Evolutionary conservation across 805 yeast genomes (phyloP).

Genomic region (Saccharomyces jurei): DNA sequence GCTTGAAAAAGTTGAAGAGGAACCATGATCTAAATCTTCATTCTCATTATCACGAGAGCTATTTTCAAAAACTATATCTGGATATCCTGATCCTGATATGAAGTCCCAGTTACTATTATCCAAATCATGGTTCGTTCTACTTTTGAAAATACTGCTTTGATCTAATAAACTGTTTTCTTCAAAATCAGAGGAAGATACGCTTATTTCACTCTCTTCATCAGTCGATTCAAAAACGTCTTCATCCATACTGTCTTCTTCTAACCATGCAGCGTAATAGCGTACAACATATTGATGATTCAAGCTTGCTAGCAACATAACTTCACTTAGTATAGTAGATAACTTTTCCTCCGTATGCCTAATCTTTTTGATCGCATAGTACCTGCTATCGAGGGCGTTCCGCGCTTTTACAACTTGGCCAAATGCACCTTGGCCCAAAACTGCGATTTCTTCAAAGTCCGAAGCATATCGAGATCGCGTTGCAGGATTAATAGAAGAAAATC

Average conservation of each 20-base stretch:
- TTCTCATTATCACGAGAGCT: constrained; percentile 20
- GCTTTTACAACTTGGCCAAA: constrained; percentile 99
- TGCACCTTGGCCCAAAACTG: constrained; percentile 86
- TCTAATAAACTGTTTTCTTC: constrained; percentile 13
- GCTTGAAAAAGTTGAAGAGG: constrained; percentile 5
- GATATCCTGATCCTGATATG: constrained; percentile 45
- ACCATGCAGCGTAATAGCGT: constrained; percentile 95
- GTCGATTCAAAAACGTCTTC: constrained; percentile 31
- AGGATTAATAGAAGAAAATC: constrained; percentile 29
- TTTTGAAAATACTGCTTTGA: constrained; percentile 25
- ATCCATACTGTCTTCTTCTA: constrained; percentile 58
- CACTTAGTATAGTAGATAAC: constrained; percentile 74
- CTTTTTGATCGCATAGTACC: constrained; percentile 90
- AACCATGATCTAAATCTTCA: constrained; percentile 18
- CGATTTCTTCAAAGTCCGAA: constrained; percentile 91
- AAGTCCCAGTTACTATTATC: constrained; percentile 47
- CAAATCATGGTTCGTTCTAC: constrained; percentile 22
- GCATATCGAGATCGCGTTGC: constrained; percentile 60
- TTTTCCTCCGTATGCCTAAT: constrained; percentile 76
- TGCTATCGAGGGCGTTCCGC: constrained; percentile 84
- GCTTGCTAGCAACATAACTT: constrained; percentile 85
- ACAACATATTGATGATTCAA: constrained; percentile 94
- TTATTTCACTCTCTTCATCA: constrained; percentile 23
- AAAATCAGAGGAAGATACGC: constrained; percentile 2
- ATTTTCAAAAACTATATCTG: constrained; percentile 48